Percentiles rank a stretch among this genome's conserved stretches.
Conservation (phyloP, 371 early-diverging fungal genomes). For the Mucor velutinosus region DNA sequence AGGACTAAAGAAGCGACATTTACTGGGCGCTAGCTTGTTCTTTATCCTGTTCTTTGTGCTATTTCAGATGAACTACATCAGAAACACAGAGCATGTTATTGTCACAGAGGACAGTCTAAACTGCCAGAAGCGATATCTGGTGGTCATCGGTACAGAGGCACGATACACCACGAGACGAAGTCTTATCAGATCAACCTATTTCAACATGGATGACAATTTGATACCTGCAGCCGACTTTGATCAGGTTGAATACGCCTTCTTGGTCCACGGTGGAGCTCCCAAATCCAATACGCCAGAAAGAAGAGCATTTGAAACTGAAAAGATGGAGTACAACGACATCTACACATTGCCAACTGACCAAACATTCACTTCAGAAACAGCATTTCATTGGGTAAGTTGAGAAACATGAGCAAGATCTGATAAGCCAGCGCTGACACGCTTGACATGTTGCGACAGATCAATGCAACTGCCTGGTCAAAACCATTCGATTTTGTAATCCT, state of each 20-base stretch:
- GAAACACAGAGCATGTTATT: not conserved
- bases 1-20: not conserved
- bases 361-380: slow-evolving; percentile 31
- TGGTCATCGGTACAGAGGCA: slow-evolving; percentile 54
- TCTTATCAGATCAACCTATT: slow-evolving; percentile 53
- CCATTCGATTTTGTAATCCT: slow-evolving; percentile 38
- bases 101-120: not conserved
- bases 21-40: not conserved
- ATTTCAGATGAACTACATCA: not conserved
- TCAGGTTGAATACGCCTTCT: slow-evolving; percentile 54
- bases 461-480: not conserved
- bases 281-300: slow-evolving; percentile 35
- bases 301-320: slow-evolving; percentile 52
- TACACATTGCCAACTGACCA: slow-evolving; percentile 20
- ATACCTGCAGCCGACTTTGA: slow-evolving; percentile 42
- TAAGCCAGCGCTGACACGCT: not conserved
- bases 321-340: slow-evolving; percentile 58
- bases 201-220: slow-evolving; percentile 54
- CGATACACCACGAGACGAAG: slow-evolving; percentile 36
- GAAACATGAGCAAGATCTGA: not conserved
- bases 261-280: slow-evolving; percentile 44
- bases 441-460: not conserved
- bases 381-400: slow-evolving; percentile 37
- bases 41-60: not conserved
- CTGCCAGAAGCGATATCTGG: slow-evolving; percentile 22